phyloP scores from a whole-genome alignment of 2,329 filamentous ascomycete species.

The Acrodontium crateriforme region DNA sequence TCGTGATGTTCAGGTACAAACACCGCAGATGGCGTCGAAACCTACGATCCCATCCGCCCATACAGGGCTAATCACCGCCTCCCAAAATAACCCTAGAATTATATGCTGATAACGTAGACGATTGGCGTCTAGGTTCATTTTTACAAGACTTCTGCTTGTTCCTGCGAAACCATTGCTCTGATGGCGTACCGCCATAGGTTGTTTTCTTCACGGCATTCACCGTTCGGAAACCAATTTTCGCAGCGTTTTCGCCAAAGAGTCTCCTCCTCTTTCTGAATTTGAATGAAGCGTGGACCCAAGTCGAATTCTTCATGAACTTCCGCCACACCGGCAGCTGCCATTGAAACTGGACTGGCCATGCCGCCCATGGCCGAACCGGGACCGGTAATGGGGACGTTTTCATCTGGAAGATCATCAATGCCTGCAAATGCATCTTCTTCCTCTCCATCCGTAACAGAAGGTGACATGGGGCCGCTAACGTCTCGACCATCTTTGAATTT shows the following conservation, averaged over 20 bases:
- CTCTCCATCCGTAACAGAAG: conserved; percentile 56
- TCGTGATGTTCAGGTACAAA: no score
- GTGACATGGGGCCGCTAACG: conserved; percentile 23
- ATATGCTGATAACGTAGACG: no score
- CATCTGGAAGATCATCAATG: conserved; percentile 80
- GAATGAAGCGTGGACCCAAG: conserved; percentile 85
- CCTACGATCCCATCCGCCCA: no score
- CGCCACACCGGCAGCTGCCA: conserved; percentile 41
- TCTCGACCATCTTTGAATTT: conserved; percentile 39
- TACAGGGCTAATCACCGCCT: no score
- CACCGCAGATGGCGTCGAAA: no score
- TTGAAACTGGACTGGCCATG: conserved; percentile 17
- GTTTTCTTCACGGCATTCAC: no score
- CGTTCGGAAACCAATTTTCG: conserved; percentile 62
- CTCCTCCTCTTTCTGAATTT: conserved; percentile 81
- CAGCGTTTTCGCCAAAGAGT: conserved; percentile 81
- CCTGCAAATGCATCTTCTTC: conserved; percentile 91
- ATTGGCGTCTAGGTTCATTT: no score
- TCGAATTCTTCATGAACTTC: conserved; percentile 89
- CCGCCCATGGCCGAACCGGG: conserved; percentile 10
- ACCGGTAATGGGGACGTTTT: conserved; percentile 14
- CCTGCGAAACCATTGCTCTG: no score
- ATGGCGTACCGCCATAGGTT: no score
- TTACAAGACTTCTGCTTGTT: no score
- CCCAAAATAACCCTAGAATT: no score